Base-by-base conservation (phyloP, 129 eudicot genomes). In the Pulicaria dysenterica region DNA sequence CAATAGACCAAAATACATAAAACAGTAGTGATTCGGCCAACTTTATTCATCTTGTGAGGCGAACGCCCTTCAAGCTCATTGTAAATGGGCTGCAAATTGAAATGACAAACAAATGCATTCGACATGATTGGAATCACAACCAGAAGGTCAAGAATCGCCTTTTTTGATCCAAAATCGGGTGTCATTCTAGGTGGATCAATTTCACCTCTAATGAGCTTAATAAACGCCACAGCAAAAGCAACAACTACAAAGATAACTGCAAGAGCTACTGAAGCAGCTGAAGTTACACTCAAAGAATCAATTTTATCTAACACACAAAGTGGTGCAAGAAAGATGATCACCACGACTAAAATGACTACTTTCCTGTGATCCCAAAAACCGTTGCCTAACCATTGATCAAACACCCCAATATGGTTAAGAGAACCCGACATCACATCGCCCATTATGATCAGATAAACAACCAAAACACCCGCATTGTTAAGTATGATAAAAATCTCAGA, bases 341-440 rank as follows among this genome's bases (percentile, higher is more conserved):
- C 7, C 5, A 87, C 85, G 13, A 83, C 60, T 68, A 92, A 77
- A 39, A 92, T 82, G 60, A 92, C 47, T 12, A 92, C 51, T 79
- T 87, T 92, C 75, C 96, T 75, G 54, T 92, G 91, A 80, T 92
- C 98, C 98, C 98, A 92, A 56, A 85, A 67, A 4, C 96, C 96
- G 24, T 87, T 76, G 4, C 96, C 98, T 44, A 86, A 69, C 89
- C 86, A 73, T 37, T 92, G 98, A 80, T 92, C 98, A 24, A 92
- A 87, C 39, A 92, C 89, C 6, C 98, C 98, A 7, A 75, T 50
- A 65, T 92, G 98, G 12, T 79, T 81, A n/a, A 76, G 19, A 5
- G 98, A 92, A 74, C 98, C 98, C 10, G 96, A 89, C 96, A 92
- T 76, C 5, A 92, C 96, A 74, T 92, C 97, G 50, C 96, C 97